Percentiles rank a stretch among this genome's conserved stretches.
These are phyloP conservation scores for Porphyrellus cyaneotinctus DNA, from an alignment of 768 basidiomycete genomes.

Conservation along the genomic window DNA sequence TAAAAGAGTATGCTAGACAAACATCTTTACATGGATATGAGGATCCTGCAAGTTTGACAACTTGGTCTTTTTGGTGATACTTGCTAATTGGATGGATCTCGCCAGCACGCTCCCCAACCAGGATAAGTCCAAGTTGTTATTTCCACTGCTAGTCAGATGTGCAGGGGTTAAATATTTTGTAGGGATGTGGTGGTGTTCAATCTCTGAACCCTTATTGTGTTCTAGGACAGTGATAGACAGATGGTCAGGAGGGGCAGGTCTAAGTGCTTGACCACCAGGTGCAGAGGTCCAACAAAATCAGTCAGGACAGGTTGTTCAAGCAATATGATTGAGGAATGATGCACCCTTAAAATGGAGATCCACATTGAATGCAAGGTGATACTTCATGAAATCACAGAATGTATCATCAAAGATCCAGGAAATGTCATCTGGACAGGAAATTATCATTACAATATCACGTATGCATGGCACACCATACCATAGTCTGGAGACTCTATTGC, in stretches of 20 bases:
- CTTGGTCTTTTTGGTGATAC: not conserved
- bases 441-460: not conserved
- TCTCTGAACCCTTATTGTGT: not conserved
- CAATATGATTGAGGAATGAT: not conserved
- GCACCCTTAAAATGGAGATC: not conserved
- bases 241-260: no score
- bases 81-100: not conserved
- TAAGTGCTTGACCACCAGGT: not conserved
- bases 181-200: not conserved
- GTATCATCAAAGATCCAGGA: not conserved
- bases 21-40: not conserved
- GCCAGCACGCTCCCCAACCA: not conserved
- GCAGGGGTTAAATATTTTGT: not conserved
- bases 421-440: no score
- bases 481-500: no score
- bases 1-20: not conserved
- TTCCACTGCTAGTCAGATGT: not conserved
- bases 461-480: not conserved
- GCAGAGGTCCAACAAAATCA: no score
- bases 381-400: not conserved
- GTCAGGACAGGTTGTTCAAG: not conserved
- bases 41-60: not conserved
- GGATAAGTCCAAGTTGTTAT: not conserved
- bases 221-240: not conserved
- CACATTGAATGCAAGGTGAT: not conserved